Evolutionary conservation across 163 green algal genomes (phyloP).

Genomic region (Prototheca wickerhamii): DNA sequence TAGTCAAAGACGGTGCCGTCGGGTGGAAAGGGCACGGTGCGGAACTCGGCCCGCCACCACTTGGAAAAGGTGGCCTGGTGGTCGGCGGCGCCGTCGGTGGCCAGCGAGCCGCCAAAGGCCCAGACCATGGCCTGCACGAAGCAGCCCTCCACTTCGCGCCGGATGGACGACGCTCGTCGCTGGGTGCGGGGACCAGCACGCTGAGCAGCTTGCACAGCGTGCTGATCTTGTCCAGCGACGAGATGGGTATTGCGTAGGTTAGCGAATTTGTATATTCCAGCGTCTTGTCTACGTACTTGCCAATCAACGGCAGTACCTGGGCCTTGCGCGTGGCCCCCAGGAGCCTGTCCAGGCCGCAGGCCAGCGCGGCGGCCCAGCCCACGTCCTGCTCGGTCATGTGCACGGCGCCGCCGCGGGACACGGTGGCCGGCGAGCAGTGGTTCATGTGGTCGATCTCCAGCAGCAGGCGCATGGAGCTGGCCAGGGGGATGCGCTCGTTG

Average conservation of each 20-base stretch:
- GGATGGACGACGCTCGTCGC: neutral
- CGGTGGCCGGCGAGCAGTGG: slow-evolving; percentile 86
- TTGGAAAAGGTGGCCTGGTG: slow-evolving; percentile 76
- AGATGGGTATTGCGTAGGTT: slow-evolving; percentile 69
- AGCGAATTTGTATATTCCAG: slow-evolving; percentile 81
- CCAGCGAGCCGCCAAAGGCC: slow-evolving; percentile 77
- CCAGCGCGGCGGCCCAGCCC: slow-evolving; percentile 77
- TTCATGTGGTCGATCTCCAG: slow-evolving; percentile 81
- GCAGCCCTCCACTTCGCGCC: slow-evolving; percentile 59
- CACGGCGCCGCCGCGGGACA: slow-evolving; percentile 85
- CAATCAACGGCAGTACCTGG: slow-evolving; percentile 72
- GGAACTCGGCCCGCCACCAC: slow-evolving; percentile 84
- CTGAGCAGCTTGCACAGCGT: slow-evolving; percentile 77
- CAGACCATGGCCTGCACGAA: slow-evolving; percentile 92
- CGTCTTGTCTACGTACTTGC: slow-evolving; percentile 73
- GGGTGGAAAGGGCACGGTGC: slow-evolving; percentile 65
- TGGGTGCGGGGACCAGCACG: no score
- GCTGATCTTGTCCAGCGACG: slow-evolving; percentile 66
- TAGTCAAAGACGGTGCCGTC: slow-evolving; percentile 90
- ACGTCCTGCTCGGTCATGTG: slow-evolving; percentile 81
- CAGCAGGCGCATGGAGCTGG: slow-evolving; percentile 76
- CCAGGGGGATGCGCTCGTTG: slow-evolving; percentile 90
- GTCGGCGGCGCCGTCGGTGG: slow-evolving; percentile 47
- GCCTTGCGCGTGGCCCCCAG: slow-evolving; percentile 60
- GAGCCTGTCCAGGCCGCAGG: slow-evolving; percentile 75